Base-by-base conservation (phyloP, 495 filamentous ascomycete species). In the Aspergillus coremiiformis region DNA sequence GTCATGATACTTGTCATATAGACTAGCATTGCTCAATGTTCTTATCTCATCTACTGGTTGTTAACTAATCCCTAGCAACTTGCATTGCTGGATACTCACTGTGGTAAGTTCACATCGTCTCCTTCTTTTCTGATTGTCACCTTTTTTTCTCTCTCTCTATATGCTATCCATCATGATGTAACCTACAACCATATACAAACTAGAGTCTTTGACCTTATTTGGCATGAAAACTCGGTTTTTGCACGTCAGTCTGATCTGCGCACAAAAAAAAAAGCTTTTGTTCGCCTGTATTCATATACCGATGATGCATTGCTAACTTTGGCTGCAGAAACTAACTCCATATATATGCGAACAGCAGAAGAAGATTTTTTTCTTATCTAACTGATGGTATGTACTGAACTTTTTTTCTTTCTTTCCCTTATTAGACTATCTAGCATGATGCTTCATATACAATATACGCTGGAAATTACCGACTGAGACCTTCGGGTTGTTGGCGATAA, bases 401-500 rank as follows among this genome's bases (percentile, higher is more conserved):
- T 22, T 45, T 45, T 47, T 33, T 44, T 39, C 17, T 39, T 30
- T 39, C 19, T 56, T 23, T 44, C 21, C 29, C 27, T n/a, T 22
- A 9, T 46, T 9, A 27, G 44, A 32, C 30, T 49, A 41, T 57
- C 39, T 64, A 61, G 64, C 59, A 82, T 91, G 91, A 96, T 94
- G 89, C 79, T 75, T 76, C 76, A 83, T 76, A 84, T 82, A 75
- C 65, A 55, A 78, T 82, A 88, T 91, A 94, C 88, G 88, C 88
- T 95, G 90, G 90, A 95, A 97, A 96, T 97, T 97, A 97, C 92
- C 92, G 92, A 85, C 92, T 82, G 88, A 97, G 81, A 72, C 80
- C 78, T 75, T 73, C 60, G 65, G 72, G 79, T 80, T 77, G 63
- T 78, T 87, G 90, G 86, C 78, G 88, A 90, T 73, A 94, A 66